Base-by-base conservation (phyloP, 371 early-diverging fungal genomes). In the Mortierella sp. region DNA sequence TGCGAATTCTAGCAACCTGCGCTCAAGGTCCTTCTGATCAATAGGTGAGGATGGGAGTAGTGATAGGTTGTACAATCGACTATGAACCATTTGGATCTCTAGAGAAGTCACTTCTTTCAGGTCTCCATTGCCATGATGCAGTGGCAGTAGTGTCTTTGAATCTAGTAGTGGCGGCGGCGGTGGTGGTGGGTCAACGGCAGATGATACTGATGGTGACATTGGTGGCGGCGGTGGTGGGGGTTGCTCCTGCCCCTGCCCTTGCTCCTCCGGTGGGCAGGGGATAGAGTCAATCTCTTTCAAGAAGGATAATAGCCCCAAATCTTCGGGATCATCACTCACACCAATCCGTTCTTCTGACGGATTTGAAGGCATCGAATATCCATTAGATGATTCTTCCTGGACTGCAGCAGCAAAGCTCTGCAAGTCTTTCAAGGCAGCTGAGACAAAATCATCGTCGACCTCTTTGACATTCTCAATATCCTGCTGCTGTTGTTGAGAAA, bases 251-350 rank as follows among this genome's bases (percentile, higher is more conserved):
- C 37, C 39, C 0, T 40, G 67, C 9, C 32, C n/a, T 3, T 49
- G 63, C 1, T 72, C 72, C 24, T 72, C 66, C 22, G 55, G 32
- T 58, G 64, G 51, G 47, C 39, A 61, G 35, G 79, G 79, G 30
- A 78, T 74, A 3, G 74, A 58, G 28, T 78, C 64, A 35, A 78
- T 74, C 64, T 78, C 79, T n/a, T 70, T 40, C 28, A 78, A 28
- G 51, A 78, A 78, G 20, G 79, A 66, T 22, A 58, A 9, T 24
- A 78, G 70, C 26, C 35, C 40, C 3, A 52, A 40, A 16, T 78
- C 74, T 0, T 55, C 55, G 3, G 28, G 28, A 9, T 73, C 70
- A 1, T 61, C 62, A 22, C 26, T 30, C 8, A 10, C 22, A 9
- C 28, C 54, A 22, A 9, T 39, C 55, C 8, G 54, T 2, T 11